A percentile compares a stretch with the other conserved stretches of the same genome.
phyloP scores from a whole-genome alignment of 352 stramenopile species.

The Globisporangium cylindrosporum region DNA sequence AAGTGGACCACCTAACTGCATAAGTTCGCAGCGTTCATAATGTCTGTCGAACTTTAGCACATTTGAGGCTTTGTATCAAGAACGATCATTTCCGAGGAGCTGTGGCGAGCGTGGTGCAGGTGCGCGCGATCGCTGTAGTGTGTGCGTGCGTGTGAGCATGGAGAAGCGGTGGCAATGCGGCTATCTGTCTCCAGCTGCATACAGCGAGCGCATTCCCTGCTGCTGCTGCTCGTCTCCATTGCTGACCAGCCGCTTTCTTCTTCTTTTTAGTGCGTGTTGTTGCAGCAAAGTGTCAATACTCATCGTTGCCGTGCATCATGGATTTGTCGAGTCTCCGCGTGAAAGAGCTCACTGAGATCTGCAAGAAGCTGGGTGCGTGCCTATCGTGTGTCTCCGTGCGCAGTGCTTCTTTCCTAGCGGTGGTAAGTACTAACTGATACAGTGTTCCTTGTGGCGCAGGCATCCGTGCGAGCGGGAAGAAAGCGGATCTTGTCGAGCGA shows the following conservation, averaged over 20 bases:
- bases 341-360: conserved; percentile 83
- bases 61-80: background rate
- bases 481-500: conserved; percentile 73
- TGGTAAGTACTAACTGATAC: background rate
- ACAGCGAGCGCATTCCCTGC: background rate
- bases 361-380: conserved; percentile 36
- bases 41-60: too few species aligned
- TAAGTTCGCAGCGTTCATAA: background rate
- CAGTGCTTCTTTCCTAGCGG: background rate
- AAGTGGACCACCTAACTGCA: background rate
- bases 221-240: background rate
- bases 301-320: conserved; percentile 25
- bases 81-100: background rate
- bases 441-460: conserved; percentile 27
- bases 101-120: background rate
- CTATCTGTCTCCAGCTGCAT: background rate
- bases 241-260: background rate
- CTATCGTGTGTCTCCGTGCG: background rate
- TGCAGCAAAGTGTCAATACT: conserved; percentile 6
- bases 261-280: background rate
- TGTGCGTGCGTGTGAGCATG: background rate
- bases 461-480: conserved; percentile 65
- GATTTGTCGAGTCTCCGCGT: conserved; percentile 68
- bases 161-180: background rate
- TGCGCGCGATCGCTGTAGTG: background rate